These are phyloP conservation scores for Xylaria sp. DNA, from an alignment of 2,329 filamentous ascomycete species.

Conservation along the genomic window DNA sequence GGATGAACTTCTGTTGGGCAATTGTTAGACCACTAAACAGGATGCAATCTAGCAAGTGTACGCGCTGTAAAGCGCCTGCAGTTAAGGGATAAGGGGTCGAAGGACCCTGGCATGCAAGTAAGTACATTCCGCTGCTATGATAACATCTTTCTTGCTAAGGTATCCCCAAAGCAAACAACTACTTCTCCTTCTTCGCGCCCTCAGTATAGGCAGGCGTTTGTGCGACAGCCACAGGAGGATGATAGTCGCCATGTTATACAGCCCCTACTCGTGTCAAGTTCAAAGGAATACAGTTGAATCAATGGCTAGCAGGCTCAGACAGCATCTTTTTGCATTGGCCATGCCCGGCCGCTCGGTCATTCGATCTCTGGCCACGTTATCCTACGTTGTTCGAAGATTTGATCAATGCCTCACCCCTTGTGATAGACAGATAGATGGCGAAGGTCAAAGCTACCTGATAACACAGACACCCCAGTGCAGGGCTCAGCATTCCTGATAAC, in stretches of 20 bases:
- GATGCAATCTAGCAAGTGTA: not conserved
- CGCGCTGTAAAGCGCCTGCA: not conserved
- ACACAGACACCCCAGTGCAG: not conserved
- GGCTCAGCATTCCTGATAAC: conserved; percentile 5
- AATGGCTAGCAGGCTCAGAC: conserved; percentile 16
- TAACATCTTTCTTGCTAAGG: conserved; percentile 4
- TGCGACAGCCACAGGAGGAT: conserved; percentile 35
- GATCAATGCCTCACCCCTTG: conserved; percentile 11
- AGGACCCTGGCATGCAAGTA: not conserved
- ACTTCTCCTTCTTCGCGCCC: not conserved
- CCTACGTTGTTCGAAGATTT: conserved; percentile 19
- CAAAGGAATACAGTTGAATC: conserved; percentile 17
- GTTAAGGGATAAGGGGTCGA: not conserved
- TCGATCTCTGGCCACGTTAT: conserved; percentile 30
- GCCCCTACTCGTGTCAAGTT: conserved; percentile 28
- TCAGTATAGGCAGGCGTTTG: conserved; percentile 6
- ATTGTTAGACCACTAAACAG: not conserved
- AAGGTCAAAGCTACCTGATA: conserved; percentile 25
- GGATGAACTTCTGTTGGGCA: not conserved
- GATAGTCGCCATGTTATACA: conserved; percentile 28
- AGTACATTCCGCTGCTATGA: conserved; percentile 1
- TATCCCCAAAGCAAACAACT: conserved; percentile 28
- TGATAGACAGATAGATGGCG: conserved; percentile 18
- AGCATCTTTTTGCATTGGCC: conserved; percentile 14
- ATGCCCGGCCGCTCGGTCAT: conserved; percentile 20